Percentiles rank a stretch among this genome's conserved stretches.
Conservation (phyloP, 208 protist genomes). For the Trypanosoma vivax region DNA sequence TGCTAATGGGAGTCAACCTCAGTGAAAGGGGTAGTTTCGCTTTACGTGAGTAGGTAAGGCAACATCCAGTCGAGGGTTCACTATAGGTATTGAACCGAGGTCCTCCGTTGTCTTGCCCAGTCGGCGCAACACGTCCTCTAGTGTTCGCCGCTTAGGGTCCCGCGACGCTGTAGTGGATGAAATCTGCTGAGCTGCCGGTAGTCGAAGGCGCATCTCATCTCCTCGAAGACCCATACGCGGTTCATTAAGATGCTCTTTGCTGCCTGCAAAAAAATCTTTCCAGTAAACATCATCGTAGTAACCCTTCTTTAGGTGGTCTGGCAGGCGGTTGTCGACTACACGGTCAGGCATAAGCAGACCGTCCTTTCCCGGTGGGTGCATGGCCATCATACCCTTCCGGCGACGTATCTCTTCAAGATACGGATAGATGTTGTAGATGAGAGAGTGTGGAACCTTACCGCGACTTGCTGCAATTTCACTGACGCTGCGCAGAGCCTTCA, state of each 20-base stretch:
- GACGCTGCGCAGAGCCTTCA: conserved; percentile 84
- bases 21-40: conserved; percentile 81
- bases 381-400: conserved; percentile 91
- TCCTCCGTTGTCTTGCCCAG: conserved; percentile 78
- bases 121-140: conserved; percentile 78
- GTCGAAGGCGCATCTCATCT: conserved; percentile 75
- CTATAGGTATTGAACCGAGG: conserved; percentile 73
- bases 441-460: conserved; percentile 88
- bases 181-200: conserved; percentile 40
- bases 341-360: conserved; percentile 87
- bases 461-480: conserved; percentile 89
- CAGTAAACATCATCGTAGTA: conserved; percentile 93
- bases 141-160: conserved; percentile 64
- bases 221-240: conserved; percentile 87
- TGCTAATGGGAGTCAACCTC: no score
- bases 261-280: conserved; percentile 91
- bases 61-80: conserved; percentile 76
- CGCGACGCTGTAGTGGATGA: conserved; percentile 13
- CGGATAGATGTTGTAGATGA: conserved; percentile 92
- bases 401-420: conserved; percentile 89
- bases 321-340: conserved; percentile 89
- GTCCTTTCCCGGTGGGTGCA: conserved; percentile 89
- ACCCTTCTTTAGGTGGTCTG: conserved; percentile 89
- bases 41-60: conserved; percentile 86
- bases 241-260: conserved; percentile 84